Base-by-base conservation (phyloP, 2,329 filamentous ascomycete genomes). In the Xylaria sp. region DNA sequence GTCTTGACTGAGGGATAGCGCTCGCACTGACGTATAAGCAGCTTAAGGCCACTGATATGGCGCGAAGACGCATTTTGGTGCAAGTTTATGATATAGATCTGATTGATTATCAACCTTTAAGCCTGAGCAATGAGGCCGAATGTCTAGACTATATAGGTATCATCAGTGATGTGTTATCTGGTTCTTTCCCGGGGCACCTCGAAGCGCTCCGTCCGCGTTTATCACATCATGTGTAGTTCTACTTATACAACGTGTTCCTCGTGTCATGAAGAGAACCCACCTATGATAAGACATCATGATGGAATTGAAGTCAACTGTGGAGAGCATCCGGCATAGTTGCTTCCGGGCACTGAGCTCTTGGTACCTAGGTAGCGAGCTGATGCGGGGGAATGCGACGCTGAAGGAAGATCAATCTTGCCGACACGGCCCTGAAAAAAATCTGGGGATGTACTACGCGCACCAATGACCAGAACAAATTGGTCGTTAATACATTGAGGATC, bases 1-100 rank as follows among this genome's bases (percentile, higher is more conserved):
- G 51, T 54, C 62, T 60, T n/a, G 66, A 61, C 5, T 62, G 70
- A 18, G 70, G 70, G 25, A 71, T 52, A 39, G 44, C 48, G 23
- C 52, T 57, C 2, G 66, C 66, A 12, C 48, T 46, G 32, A 28
- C 66, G 2, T 62, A 60, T 20, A 71, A 34, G 37, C 39, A 68
- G 52, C 70, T 60, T 8, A 70, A 2, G 10, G 57, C 34, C 18
- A 59, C n/a, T 18, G 41, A 57, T 48, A 72, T 46, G 6, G 39
- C 12, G 23, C 7, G 50, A 2, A 54, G 51, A 54, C 44, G 62
- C 71, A 73, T 73, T 28, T 28, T 66, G 34, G 8, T 32, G 28
- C 41, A 12, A 39, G 10, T 7, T 15, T 50, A n/a, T 15, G 32
- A n/a, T 1, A 28, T 28, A 23, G 32, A 15, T 10, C 54, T 15